A percentile compares a stretch with the other conserved stretches of the same genome.
Evolutionary conservation across 1,284 basidiomycete genomes (phyloP).

Genomic region (Bjerkandera adusta): DNA sequence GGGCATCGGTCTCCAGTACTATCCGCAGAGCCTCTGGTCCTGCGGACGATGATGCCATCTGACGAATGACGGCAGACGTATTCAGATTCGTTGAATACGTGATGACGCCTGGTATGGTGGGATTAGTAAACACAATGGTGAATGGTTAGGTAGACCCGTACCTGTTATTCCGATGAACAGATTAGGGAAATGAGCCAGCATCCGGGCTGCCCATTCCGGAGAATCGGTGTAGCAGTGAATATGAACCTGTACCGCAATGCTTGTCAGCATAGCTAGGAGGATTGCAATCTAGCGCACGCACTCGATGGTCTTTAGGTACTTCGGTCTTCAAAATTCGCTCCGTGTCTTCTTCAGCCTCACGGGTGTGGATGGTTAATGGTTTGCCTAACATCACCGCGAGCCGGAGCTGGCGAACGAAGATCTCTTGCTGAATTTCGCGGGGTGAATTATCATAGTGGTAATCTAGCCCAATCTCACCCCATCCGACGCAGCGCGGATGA

Average conservation of each 20-base stretch:
- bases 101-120: slow-evolving; percentile 57
- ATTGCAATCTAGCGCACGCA: slow-evolving; percentile 25
- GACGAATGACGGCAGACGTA: slow-evolving; percentile 57
- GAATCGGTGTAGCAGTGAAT: slow-evolving; percentile 83
- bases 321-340: slow-evolving; percentile 71
- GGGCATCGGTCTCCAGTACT: slow-evolving; percentile 80
- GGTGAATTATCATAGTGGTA: slow-evolving; percentile 81
- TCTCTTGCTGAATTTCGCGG: slow-evolving; percentile 57
- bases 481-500: slow-evolving; percentile 78
- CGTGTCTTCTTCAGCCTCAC: slow-evolving; percentile 79
- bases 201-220: slow-evolving; percentile 63
- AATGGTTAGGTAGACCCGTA: slow-evolving; percentile 22
- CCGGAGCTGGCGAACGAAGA: slow-evolving; percentile 66
- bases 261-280: not conserved
- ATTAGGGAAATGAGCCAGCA: slow-evolving; percentile 77
- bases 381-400: slow-evolving; percentile 67
- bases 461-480: slow-evolving; percentile 85
- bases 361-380: slow-evolving; percentile 76
- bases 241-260: slow-evolving; percentile 53
- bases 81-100: slow-evolving; percentile 72
- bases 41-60: slow-evolving; percentile 36
- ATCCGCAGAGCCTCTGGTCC: slow-evolving; percentile 45
- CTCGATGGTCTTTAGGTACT: slow-evolving; percentile 68
- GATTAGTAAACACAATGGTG: slow-evolving; percentile 1
- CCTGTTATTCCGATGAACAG: slow-evolving; percentile 80